Percentiles rank a stretch among this genome's conserved stretches.
Conservation (phyloP, 2,329 filamentous ascomycete genomes). For the Diplodia scrobiculata region DNA sequence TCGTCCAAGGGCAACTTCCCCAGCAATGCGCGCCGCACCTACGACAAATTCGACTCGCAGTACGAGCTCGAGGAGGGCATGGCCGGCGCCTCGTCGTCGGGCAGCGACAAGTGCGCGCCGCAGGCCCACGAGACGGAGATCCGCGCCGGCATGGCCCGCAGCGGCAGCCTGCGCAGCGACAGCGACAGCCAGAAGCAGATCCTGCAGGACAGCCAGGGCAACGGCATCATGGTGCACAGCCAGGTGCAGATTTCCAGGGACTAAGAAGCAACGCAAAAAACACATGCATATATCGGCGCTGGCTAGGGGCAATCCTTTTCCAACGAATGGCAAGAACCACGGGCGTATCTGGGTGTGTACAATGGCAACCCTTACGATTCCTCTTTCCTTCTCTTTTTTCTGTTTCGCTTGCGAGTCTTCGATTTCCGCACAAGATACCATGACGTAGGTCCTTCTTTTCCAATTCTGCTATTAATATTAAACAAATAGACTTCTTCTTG, state of each 20-base stretch:
- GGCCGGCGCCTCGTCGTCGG: neutral
- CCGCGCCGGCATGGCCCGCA: neutral
- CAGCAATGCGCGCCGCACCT: conserved; percentile 13
- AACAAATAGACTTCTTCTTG: neutral
- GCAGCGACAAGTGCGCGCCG: conserved; percentile 11
- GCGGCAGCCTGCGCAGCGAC: conserved; percentile 14
- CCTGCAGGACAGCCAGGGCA: conserved; percentile 60
- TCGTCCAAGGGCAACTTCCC: neutral
- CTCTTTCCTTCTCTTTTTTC: neutral
- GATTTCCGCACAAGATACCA: conserved; percentile 3
- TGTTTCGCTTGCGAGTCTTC: neutral
- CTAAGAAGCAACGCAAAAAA: neutral
- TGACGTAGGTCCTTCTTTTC: neutral
- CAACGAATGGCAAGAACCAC: neutral
- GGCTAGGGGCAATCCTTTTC: neutral
- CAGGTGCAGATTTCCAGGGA: conserved; percentile 27
- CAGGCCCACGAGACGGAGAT: conserved; percentile 16
- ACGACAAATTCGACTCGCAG: conserved; percentile 23
- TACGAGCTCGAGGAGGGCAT: conserved; percentile 22
- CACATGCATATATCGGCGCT: neutral
- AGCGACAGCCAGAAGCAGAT: conserved; percentile 40
- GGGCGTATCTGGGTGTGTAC: conserved; percentile 1
- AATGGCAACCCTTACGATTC: neutral
- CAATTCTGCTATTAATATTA: neutral
- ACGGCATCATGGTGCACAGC: conserved; percentile 29